phyloP scores from a whole-genome alignment of 345 rosid genomes.

The Linum tenue region DNA sequence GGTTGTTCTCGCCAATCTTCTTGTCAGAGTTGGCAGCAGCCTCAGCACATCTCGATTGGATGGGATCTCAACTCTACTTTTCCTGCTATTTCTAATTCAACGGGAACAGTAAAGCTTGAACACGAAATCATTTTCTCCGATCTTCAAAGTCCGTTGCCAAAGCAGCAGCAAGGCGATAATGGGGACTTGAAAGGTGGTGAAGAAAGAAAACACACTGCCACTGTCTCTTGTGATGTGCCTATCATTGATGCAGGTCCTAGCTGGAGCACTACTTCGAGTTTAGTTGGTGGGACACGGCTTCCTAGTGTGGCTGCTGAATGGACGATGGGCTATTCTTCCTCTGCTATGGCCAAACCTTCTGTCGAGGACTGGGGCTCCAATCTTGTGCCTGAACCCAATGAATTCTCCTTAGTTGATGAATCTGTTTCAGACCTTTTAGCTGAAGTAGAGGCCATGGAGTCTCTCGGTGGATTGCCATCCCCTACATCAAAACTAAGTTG shows the following conservation, averaged over 20 bases:
- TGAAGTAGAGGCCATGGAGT: conserved; percentile 97
- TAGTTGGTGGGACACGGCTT: conserved; percentile 45
- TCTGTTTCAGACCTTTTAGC: conserved; percentile 98
- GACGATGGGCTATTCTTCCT: conserved; percentile 31
- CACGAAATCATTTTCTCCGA: conserved; percentile 40
- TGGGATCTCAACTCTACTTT: conserved; percentile 30
- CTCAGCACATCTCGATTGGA: conserved; percentile 21
- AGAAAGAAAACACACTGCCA: conserved; percentile 35
- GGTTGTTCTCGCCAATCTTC: conserved; percentile 30
- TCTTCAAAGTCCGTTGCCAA: conserved; percentile 39
- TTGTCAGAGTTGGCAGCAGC: conserved; percentile 33
- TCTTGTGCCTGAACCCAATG: conserved; percentile 48
- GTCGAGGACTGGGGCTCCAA: conserved; percentile 44
- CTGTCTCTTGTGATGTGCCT: conserved; percentile 36
- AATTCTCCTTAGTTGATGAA: conserved; percentile 58
- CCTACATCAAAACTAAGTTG: conserved; percentile 58
- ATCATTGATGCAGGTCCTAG: conserved; percentile 58
- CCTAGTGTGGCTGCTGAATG: conserved; percentile 49
- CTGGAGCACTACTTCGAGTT: conserved; percentile 65
- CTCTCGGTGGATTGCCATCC: conserved; percentile 61
- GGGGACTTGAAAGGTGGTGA: conserved; percentile 33
- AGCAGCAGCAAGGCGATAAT: conserved; percentile 30
- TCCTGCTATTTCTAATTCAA: conserved; percentile 31
- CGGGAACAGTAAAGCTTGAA: conserved; percentile 34
- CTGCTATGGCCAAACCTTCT: conserved; percentile 30